Percentiles rank a stretch among this genome's conserved stretches.
These are phyloP conservation scores for Ganoderma multipileum DNA, from an alignment of 1,284 basidiomycete genomes.

Conservation along the genomic window DNA sequence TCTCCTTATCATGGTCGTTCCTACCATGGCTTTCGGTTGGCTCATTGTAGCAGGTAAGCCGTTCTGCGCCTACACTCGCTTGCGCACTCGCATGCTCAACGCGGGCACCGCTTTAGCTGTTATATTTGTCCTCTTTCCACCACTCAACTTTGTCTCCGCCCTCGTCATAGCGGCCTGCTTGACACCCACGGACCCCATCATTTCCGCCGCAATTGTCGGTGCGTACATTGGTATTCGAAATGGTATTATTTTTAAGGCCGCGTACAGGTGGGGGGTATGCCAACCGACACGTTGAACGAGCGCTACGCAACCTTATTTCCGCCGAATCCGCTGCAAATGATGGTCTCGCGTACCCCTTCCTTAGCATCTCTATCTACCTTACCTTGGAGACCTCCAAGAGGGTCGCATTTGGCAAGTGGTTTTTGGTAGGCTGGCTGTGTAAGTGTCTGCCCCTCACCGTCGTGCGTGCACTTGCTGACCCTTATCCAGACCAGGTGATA, in stretches of 20 bases:
- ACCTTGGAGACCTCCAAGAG: slow-evolving; percentile 71
- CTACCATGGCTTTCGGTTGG: slow-evolving; percentile 85
- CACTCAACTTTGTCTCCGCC: slow-evolving; percentile 73
- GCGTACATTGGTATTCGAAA: slow-evolving; percentile 35
- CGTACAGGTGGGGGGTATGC: slow-evolving; percentile 85
- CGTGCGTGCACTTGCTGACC: neutral
- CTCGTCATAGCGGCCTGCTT: slow-evolving; percentile 90
- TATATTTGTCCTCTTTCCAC: slow-evolving; percentile 74
- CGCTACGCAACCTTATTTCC: slow-evolving; percentile 86
- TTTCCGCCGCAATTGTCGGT: slow-evolving; percentile 70
- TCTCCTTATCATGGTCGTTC: slow-evolving; percentile 70
- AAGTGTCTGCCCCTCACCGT: slow-evolving; percentile 37
- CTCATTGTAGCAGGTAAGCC: slow-evolving; percentile 63
- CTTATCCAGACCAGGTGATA: slow-evolving; percentile 78
- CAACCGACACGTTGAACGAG: slow-evolving; percentile 86
- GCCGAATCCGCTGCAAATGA: slow-evolving; percentile 92
- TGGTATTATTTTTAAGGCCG: slow-evolving; percentile 21
- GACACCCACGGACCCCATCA: slow-evolving; percentile 93
- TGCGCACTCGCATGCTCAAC: neutral
- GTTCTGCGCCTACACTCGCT: too few species aligned
- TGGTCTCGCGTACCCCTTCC: slow-evolving; percentile 92
- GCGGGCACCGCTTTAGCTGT: slow-evolving; percentile 14
- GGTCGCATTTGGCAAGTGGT: slow-evolving; percentile 78
- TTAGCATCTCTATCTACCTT: slow-evolving; percentile 89
- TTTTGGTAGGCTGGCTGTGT: slow-evolving; percentile 85